Conservation (phyloP, 2,329 filamentous ascomycete species). For the Hymenoscyphus scutula region DNA sequence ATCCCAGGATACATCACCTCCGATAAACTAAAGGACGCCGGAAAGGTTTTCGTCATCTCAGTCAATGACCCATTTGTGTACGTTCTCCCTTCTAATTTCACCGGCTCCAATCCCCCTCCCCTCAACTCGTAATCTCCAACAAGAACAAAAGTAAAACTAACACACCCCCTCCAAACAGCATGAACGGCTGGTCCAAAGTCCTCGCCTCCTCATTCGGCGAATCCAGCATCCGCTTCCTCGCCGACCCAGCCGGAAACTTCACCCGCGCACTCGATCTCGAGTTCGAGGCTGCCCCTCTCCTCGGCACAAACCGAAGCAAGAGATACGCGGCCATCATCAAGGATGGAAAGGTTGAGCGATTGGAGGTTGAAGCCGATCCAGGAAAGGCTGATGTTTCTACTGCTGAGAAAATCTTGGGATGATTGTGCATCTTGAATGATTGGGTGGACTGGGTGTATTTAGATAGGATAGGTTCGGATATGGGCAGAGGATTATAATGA, state of each 20-base stretch:
- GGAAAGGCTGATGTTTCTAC: conserved; percentile 59
- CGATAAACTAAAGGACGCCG: conserved; percentile 72
- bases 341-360: conserved; percentile 78
- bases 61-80: conserved; percentile 97
- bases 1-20: conserved; percentile 85
- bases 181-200: conserved; percentile 81
- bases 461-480: background rate
- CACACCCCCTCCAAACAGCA: conserved; percentile 49
- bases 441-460: conserved; percentile 2
- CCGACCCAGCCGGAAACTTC: conserved; percentile 75
- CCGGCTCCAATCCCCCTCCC: background rate
- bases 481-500: background rate
- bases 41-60: conserved; percentile 82
- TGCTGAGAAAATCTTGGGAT: conserved; percentile 49
- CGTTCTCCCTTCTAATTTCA: conserved; percentile 37
- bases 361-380: conserved; percentile 84
- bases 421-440: background rate
- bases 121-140: background rate
- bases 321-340: conserved; percentile 82
- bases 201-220: conserved; percentile 60
- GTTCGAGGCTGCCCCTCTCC: conserved; percentile 77
- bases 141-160: conserved; percentile 11
- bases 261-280: conserved; percentile 78
- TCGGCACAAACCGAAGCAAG: conserved; percentile 81
- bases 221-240: conserved; percentile 81